phyloP scores from a whole-genome alignment of 2,329 filamentous ascomycete species.

The Ophiostoma himal-ulmi region DNA sequence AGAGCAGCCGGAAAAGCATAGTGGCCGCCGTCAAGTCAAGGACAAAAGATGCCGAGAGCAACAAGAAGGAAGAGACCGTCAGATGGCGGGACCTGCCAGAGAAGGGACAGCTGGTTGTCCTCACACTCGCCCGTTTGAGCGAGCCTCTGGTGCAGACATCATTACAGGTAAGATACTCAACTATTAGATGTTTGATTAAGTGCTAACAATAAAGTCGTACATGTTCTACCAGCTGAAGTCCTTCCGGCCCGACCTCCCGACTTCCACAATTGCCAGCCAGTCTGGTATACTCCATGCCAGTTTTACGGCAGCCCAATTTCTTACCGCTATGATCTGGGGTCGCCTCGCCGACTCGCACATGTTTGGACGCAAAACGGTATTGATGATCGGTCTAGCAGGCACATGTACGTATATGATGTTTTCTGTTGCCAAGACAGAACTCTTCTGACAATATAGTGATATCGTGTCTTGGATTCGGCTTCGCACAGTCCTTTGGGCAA shows the following conservation, averaged over 20 bases:
- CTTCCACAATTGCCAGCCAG: slow-evolving; percentile 66
- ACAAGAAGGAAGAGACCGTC: slow-evolving; percentile 33
- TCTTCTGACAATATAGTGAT: slow-evolving; percentile 35
- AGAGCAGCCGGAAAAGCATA: background rate
- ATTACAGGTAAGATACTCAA: slow-evolving; percentile 35
- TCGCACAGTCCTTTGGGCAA: slow-evolving; percentile 55
- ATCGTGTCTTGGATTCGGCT: slow-evolving; percentile 64
- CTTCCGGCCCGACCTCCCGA: slow-evolving; percentile 52
- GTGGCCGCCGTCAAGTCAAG: slow-evolving; percentile 3
- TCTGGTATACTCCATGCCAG: slow-evolving; percentile 71
- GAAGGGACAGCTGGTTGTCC: slow-evolving; percentile 70
- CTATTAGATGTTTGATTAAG: background rate
- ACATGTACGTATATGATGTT: slow-evolving; percentile 43
- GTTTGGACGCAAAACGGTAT: slow-evolving; percentile 68
- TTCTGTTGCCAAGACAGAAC: fast-evolving
- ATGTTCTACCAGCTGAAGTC: slow-evolving; percentile 86
- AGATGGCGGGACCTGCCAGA: slow-evolving; percentile 68
- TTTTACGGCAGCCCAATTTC: slow-evolving; percentile 76
- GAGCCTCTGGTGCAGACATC: slow-evolving; percentile 79
- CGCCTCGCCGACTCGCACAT: slow-evolving; percentile 57
- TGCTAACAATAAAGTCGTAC: slow-evolving; percentile 50
- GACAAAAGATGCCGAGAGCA: background rate
- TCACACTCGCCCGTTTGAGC: slow-evolving; percentile 71
- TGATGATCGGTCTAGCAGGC: slow-evolving; percentile 70
- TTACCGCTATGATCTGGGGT: slow-evolving; percentile 80